Evolutionary conservation across 2,329 filamentous ascomycete species (phyloP), one percentile per base, ranked within the genome.

Genomic region (Ciborinia camelliae): DNA sequence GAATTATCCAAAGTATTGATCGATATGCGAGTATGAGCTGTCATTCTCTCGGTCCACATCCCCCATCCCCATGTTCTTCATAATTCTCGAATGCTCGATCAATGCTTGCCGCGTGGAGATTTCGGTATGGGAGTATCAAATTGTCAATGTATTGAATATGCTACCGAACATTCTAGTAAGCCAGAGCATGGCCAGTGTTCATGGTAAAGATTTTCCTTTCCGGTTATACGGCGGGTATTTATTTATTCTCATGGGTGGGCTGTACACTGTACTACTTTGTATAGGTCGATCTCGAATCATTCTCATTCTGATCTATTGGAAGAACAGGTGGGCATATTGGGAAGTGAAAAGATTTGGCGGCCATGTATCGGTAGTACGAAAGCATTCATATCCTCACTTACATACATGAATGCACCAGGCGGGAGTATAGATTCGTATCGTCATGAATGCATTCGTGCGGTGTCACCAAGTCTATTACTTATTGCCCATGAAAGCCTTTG

Each of bases 11-110:
- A 45, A 47, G 54, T 18, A 10, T 23, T 18, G 12, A 47, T n/a
- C 30, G 41, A 58, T 35, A 58, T 58, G 41, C 41, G 41, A 58
- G 54, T 58, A 26, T 47, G 41, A 58, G 41, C 41, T 58, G 54
- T 58, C 41, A 58, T 58, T 41, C 3, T 32, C 54, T 45, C 54
- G 41, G 12, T 58, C 30, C 28, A 23, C 28, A 15, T 26, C 54
- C 54, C 28, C 28, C 28, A 15, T 26, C 54, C 54, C 28, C 28
- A 47, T 18, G n/a, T 35, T 58, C 28, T 58, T 47, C 35, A 55
- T 20, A 15, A 20, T n/a, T n/a, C n/a, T n/a, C n/a, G 12, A 1
- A 23, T 45, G 23, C 41, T 47, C 20, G 20, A 45, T 30, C 7
- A 32, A 45, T 57, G 26, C 20, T 35, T 20, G 20, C 28, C 8